Conservation (phyloP, 179 eudicot genomes). For the Sideroxylon spinosum region DNA sequence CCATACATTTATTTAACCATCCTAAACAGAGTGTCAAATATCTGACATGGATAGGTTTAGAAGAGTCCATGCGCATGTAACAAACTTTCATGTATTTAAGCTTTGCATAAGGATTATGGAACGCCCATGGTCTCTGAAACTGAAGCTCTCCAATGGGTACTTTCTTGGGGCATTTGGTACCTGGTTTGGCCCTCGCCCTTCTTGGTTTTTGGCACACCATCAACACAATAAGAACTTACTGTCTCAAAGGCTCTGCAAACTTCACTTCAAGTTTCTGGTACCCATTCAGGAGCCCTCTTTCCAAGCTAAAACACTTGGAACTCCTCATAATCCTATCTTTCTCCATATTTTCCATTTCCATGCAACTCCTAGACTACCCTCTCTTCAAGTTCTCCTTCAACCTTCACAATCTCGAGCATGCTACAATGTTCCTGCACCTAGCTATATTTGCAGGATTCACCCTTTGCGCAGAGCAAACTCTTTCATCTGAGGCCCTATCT, state of each 20-base stretch:
- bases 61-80: not conserved
- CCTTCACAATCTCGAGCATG: constrained; percentile 74
- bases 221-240: constrained; percentile 47
- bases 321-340: constrained; percentile 56
- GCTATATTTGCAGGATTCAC: constrained; percentile 57
- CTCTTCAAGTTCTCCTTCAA: constrained; percentile 39
- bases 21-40: too few species aligned
- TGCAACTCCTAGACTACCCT: constrained; percentile 54
- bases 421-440: constrained; percentile 81
- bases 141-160: constrained; percentile 50
- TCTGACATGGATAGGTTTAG: too few species aligned
- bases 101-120: constrained; percentile 14
- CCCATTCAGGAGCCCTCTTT: constrained; percentile 39
- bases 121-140: constrained; percentile 10
- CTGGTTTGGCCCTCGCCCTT: constrained; percentile 64
- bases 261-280: constrained; percentile 59
- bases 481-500: constrained; percentile 33
- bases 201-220: constrained; percentile 76
- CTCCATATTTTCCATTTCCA: constrained; percentile 50
- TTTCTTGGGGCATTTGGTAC: constrained; percentile 65
- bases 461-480: constrained; percentile 41
- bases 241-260: constrained; percentile 38
- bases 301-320: constrained; percentile 46
- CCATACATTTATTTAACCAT: too few species aligned
- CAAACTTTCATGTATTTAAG: constrained; percentile 24